A percentile compares a stretch with the other conserved stretches of the same genome.
phyloP scores from a whole-genome alignment of 306 rosid genomes.

The Canavalia ensiformis region DNA sequence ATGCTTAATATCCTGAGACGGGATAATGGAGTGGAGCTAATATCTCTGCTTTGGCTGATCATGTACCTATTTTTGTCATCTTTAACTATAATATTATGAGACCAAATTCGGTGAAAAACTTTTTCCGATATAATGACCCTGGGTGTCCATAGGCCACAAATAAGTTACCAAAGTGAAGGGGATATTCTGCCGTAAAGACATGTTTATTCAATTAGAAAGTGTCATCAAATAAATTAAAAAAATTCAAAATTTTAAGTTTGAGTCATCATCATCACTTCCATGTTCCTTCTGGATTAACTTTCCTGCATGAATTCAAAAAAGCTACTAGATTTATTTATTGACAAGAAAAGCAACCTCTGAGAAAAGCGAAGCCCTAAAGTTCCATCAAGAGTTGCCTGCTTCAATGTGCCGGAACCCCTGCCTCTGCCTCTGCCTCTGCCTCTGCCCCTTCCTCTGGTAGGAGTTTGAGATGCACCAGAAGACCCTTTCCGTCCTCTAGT shows the following conservation, averaged over 20 bases:
- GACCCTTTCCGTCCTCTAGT: slow-evolving; percentile 81
- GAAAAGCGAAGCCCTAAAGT: slow-evolving; percentile 80
- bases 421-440: slow-evolving; percentile 87
- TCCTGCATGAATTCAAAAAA: slow-evolving; percentile 12
- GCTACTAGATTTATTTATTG: slow-evolving; percentile 23
- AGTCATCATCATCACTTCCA: slow-evolving; percentile 34
- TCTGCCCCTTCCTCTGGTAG: slow-evolving; percentile 85
- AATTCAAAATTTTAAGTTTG: background rate
- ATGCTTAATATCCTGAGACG: slow-evolving; percentile 32
- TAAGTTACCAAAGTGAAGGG: background rate
- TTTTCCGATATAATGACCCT: background rate
- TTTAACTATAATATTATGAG: background rate
- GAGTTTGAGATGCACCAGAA: slow-evolving; percentile 62
- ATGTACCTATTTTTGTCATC: slow-evolving; percentile 6
- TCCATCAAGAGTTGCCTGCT: slow-evolving; percentile 95
- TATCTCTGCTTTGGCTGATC: slow-evolving; percentile 5
- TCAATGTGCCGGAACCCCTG: slow-evolving; percentile 65
- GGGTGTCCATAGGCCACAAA: slow-evolving; percentile 23
- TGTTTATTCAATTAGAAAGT: slow-evolving; percentile 31
- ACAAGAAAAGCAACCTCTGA: slow-evolving; percentile 69
- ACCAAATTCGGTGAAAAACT: background rate
- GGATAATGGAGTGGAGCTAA: background rate
- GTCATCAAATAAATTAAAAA: background rate
- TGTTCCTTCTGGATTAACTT: slow-evolving; percentile 21
- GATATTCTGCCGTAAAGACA: slow-evolving; percentile 21